phyloP scores from a whole-genome alignment of 176 grass and related monocot genomes.

The Themeda triandra region DNA sequence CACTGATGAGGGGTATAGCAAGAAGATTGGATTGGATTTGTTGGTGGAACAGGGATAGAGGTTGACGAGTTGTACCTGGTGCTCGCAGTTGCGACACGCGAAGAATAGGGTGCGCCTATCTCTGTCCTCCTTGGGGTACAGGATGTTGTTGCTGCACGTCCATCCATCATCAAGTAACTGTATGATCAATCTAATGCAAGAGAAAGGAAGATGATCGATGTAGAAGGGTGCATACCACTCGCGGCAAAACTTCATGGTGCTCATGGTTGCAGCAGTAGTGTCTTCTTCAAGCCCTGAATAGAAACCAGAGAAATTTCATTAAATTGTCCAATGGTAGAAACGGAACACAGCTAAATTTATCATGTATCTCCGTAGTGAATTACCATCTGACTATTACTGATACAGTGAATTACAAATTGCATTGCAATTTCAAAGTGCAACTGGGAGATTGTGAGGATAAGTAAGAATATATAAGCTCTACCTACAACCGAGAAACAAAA shows the following conservation, averaged over 20 bases:
- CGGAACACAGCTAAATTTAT: not conserved
- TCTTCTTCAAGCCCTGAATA: not conserved
- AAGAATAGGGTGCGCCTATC: slow-evolving; percentile 49
- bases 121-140: slow-evolving; percentile 73
- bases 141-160: slow-evolving; percentile 66
- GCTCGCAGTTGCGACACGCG: slow-evolving; percentile 72
- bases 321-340: not conserved
- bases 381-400: not conserved
- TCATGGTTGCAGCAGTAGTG: slow-evolving; percentile 24
- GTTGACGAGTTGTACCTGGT: slow-evolving; percentile 37
- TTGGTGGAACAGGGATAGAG: not conserved
- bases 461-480: not conserved
- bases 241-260: slow-evolving; percentile 55
- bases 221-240: not conserved
- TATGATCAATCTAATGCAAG: not conserved
- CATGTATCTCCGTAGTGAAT: not conserved
- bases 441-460: not conserved
- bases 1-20: not conserved
- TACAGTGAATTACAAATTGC: not conserved
- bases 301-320: not conserved
- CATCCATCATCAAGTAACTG: not conserved
- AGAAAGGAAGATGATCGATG: not conserved
- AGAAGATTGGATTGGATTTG: not conserved
- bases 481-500: not conserved
- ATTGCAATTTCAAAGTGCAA: not conserved